Conservation (phyloP, 2,329 filamentous ascomycete genomes). For the Aspergillus amoenus region DNA sequence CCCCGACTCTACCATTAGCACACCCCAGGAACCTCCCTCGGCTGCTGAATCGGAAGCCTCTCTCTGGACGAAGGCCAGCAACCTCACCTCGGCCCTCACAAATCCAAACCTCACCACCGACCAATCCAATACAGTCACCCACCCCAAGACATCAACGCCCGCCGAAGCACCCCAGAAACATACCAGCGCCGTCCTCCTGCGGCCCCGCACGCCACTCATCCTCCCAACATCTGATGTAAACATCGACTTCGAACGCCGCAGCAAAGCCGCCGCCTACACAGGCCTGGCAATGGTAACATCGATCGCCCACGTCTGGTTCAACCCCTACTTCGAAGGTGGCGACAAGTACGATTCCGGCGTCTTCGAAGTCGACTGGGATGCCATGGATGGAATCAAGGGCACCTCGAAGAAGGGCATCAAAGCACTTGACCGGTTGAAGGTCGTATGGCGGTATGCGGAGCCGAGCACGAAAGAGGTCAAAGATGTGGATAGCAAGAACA, state of each 20-base stretch:
- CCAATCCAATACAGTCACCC: slow-evolving; percentile 1
- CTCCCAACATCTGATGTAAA: slow-evolving; percentile 84
- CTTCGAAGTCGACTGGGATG: slow-evolving; percentile 71
- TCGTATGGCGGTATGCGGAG: slow-evolving; percentile 70
- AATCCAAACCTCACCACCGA: background rate
- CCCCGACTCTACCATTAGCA: background rate
- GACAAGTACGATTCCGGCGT: slow-evolving; percentile 67
- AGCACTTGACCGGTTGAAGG: slow-evolving; percentile 76
- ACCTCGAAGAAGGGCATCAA: slow-evolving; percentile 77
- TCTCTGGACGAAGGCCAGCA: slow-evolving; percentile 4
- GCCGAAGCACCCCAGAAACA: slow-evolving; percentile 49
- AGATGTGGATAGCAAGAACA: background rate
- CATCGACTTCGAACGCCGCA: slow-evolving; percentile 83
- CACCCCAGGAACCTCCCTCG: background rate
- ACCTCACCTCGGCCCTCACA: too few relatives aligned
- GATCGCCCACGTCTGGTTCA: slow-evolving; percentile 96
- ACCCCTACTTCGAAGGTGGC: slow-evolving; percentile 87
- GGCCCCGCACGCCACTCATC: slow-evolving; percentile 65
- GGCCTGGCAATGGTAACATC: slow-evolving; percentile 88
- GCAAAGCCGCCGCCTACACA: slow-evolving; percentile 67
- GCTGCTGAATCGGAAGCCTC: slow-evolving; percentile 10
- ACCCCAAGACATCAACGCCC: slow-evolving; percentile 9
- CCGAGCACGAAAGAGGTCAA: slow-evolving; percentile 8
- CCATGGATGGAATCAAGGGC: slow-evolving; percentile 93
- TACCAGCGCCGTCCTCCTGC: slow-evolving; percentile 75